Evolutionary conservation across 2,329 filamentous ascomycete species (phyloP).

Genomic region (Fusarium solani-melongenae): DNA sequence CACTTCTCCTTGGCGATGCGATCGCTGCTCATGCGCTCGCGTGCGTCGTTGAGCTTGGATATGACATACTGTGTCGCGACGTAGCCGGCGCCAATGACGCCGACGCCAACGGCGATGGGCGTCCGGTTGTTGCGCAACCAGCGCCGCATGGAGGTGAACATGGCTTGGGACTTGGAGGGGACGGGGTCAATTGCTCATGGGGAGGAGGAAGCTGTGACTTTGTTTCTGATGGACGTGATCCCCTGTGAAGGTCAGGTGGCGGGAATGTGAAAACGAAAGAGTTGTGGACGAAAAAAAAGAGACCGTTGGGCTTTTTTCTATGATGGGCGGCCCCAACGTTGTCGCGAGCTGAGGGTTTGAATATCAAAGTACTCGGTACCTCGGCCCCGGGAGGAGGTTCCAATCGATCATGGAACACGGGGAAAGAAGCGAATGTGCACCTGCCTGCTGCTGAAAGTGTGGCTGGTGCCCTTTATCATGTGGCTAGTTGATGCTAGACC

Average conservation of each 20-base stretch:
- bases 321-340: background rate
- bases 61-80: slow-evolving; percentile 92
- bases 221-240: background rate
- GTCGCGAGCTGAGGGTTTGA: background rate
- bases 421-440: background rate
- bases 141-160: slow-evolving; percentile 80
- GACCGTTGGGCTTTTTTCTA: background rate
- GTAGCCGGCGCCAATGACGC: slow-evolving; percentile 90
- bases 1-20: slow-evolving; percentile 97
- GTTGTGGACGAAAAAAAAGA: slow-evolving; percentile 15
- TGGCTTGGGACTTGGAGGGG: slow-evolving; percentile 47
- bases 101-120: slow-evolving; percentile 87
- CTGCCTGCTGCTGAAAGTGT: slow-evolving; percentile 1
- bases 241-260: background rate
- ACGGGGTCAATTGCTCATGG: slow-evolving; percentile 31
- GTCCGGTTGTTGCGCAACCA: slow-evolving; percentile 95
- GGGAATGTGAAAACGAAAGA: background rate
- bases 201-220: slow-evolving; percentile 6
- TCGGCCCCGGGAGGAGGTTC: slow-evolving; percentile 7
- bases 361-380: slow-evolving; percentile 5
- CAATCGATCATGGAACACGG: slow-evolving; percentile 4
- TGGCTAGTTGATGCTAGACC: background rate
- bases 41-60: slow-evolving; percentile 89
- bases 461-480: background rate
- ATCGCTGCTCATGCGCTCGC: slow-evolving; percentile 96